phyloP scores from a whole-genome alignment of 1,284 basidiomycete species.

The Cutaneotrichosporon arboriforme region DNA sequence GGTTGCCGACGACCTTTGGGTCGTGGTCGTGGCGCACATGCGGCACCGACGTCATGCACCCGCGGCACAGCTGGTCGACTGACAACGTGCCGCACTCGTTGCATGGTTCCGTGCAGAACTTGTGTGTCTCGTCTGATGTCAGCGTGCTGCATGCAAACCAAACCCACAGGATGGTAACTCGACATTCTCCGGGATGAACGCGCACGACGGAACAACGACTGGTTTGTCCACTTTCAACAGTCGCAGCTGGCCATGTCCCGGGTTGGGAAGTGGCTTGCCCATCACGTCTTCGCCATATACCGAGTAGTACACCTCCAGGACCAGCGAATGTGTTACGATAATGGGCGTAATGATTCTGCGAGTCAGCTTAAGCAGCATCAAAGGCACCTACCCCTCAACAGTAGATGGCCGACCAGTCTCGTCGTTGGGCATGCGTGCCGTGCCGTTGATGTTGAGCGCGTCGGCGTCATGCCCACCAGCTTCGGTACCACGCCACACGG shows the following conservation, averaged over 20 bases:
- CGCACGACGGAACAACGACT: slow-evolving; percentile 11
- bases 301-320: slow-evolving; percentile 37
- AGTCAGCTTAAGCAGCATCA: not conserved
- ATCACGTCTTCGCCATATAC: slow-evolving; percentile 29
- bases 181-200: slow-evolving; percentile 18
- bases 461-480: slow-evolving; percentile 13
- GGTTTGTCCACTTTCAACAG: slow-evolving; percentile 9
- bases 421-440: slow-evolving; percentile 33
- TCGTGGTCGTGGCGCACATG: slow-evolving; percentile 29
- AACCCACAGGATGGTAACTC: slow-evolving; percentile 27
- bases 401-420: slow-evolving; percentile 33
- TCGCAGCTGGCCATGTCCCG: slow-evolving; percentile 8
- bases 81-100: slow-evolving; percentile 15
- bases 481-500: slow-evolving; percentile 29
- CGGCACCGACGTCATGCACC: slow-evolving; percentile 22
- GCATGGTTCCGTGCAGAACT: slow-evolving; percentile 16
- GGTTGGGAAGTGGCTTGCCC: slow-evolving; percentile 7
- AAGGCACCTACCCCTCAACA: slow-evolving; percentile 15
- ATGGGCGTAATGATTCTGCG: slow-evolving; percentile 36
- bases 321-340: slow-evolving; percentile 29
- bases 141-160: not conserved
- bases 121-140: slow-evolving; percentile 11
- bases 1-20: slow-evolving; percentile 22
- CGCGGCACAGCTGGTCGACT: slow-evolving; percentile 17
- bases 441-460: slow-evolving; percentile 12